Evolutionary conservation across 2,329 filamentous ascomycete genomes (phyloP), one percentile per base, ranked within the genome.

Genomic region (Sphaceloma murrayae): DNA sequence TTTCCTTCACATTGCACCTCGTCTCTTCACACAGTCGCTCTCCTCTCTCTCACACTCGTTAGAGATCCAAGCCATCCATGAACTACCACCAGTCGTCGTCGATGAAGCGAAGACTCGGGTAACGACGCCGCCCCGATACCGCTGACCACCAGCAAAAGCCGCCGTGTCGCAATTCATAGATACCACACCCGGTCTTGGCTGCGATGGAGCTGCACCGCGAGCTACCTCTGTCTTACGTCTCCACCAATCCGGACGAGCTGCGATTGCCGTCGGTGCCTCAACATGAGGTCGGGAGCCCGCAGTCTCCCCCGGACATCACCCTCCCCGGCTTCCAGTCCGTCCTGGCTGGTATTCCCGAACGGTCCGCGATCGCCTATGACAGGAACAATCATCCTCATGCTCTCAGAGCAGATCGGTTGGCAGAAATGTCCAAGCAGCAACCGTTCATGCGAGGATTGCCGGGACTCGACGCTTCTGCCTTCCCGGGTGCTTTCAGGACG

Each of bases 271-370:
- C 61, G 1, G 63, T 66, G 3, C 65, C 65, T 5, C 63, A 58
- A 7, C 60, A 64, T 46, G 53, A 56, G 7, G 56, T 62, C 17
- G 51, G 50, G 9, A 38, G 48, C 21, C 44, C 45, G 27, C 52
- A 33, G 47, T 46, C 39, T 29, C 49, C 46, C 7, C 42, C 51
- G 44, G 55, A 60, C 16, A 54, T 66, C 34, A 62, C 58, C 13
- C 58, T 70, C 18, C 67, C 67, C 3, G 63, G 66, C 49, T 60
- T 71, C 39, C 62, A 61, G 51, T 65, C 66, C 18, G 62, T 70
- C 22, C 57, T 65, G 22, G 61, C 61, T 22, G 59, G 64, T 26
- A 59, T 66, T 7, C 49, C 49, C 31, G 40, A 51, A 48, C 47
- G 46, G 22, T 49, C 49, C 49, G 48, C 43, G 11, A 14, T 52